A percentile compares a stretch with the other conserved stretches of the same genome.
Evolutionary conservation across 2,329 filamentous ascomycete genomes (phyloP).

Genomic region (Microcyclosporella mali): DNA sequence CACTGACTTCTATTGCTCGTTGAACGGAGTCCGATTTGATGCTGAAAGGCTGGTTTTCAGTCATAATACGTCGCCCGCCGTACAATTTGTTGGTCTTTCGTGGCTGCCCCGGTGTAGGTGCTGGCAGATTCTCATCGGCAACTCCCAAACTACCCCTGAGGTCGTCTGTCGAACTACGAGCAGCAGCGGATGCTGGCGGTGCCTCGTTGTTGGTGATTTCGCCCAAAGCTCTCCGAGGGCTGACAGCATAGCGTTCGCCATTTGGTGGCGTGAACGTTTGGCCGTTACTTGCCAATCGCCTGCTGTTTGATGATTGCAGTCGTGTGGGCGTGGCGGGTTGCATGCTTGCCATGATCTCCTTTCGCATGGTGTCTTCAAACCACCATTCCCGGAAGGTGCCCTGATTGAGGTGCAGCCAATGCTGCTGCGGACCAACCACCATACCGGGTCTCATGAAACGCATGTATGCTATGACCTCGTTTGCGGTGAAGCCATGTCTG

Average conservation of each 20-base stretch:
- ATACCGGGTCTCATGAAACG: constrained; percentile 98
- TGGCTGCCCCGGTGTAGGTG: constrained; percentile 91
- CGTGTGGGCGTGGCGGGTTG: constrained; percentile 51
- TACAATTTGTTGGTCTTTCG: constrained; percentile 78
- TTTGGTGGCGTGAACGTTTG: constrained; percentile 81
- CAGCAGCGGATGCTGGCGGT: constrained; percentile 37
- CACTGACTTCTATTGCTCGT: constrained; percentile 53
- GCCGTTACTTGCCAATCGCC: constrained; percentile 53
- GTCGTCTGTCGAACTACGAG: constrained; percentile 23
- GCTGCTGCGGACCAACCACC: constrained; percentile 97
- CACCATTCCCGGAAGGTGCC: constrained; percentile 98
- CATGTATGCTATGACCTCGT: constrained; percentile 82
- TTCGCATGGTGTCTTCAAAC: constrained; percentile 71
- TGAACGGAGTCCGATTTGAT: constrained; percentile 44
- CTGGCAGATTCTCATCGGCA: constrained; percentile 88
- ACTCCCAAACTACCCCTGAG: constrained; percentile 49
- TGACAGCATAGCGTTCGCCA: constrained; percentile 55
- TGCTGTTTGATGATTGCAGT: constrained; percentile 42
- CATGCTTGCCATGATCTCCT: constrained; percentile 62
- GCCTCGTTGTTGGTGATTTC: constrained; percentile 81
- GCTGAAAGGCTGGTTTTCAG: constrained; percentile 44
- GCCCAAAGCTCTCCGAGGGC: constrained; percentile 66
- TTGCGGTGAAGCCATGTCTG: constrained; percentile 91
- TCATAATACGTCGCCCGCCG: constrained; percentile 54
- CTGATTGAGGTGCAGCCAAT: constrained; percentile 98